These are phyloP conservation scores for Trichaptum fuscoviolaceum DNA, from an alignment of 768 basidiomycete genomes.

Conservation along the genomic window DNA sequence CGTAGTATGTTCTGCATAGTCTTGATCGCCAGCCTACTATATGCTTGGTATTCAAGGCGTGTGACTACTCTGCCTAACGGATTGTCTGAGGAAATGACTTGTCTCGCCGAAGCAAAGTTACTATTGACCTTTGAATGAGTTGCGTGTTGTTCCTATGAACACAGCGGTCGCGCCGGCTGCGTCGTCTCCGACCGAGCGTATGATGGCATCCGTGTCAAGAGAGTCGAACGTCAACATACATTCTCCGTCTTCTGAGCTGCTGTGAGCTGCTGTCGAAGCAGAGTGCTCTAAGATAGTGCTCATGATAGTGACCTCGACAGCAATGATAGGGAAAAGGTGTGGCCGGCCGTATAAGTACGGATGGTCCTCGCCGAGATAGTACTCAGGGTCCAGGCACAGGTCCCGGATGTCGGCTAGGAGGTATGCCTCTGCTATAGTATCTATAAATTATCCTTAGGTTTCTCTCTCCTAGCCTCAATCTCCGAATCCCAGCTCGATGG, in stretches of 20 bases:
- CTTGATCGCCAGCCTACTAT: slow-evolving; percentile 74
- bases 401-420: too few relatives aligned
- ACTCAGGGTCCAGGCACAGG: too few relatives aligned
- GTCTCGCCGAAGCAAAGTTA: neutral
- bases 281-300: neutral
- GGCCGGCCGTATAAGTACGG: too few relatives aligned
- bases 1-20: slow-evolving; percentile 61
- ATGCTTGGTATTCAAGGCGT: slow-evolving; percentile 77
- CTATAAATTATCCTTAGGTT: neutral
- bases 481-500: neutral
- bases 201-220: slow-evolving; percentile 54
- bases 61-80: slow-evolving; percentile 61
- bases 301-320: neutral
- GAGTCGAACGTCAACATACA: slow-evolving; percentile 54
- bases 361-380: too few relatives aligned
- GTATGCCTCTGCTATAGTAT: too few relatives aligned
- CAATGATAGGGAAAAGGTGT: neutral
- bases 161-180: slow-evolving; percentile 66
- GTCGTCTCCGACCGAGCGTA: slow-evolving; percentile 57
- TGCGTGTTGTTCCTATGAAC: slow-evolving; percentile 84
- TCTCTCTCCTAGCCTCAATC: neutral
- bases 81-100: slow-evolving; percentile 5
- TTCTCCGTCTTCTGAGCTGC: slow-evolving; percentile 29
- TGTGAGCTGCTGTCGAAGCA: neutral
- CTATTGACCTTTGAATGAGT: slow-evolving; percentile 70